These are phyloP conservation scores for Phytopythium vexans DNA, from an alignment of 352 stramenopile species.

Conservation along the genomic window DNA sequence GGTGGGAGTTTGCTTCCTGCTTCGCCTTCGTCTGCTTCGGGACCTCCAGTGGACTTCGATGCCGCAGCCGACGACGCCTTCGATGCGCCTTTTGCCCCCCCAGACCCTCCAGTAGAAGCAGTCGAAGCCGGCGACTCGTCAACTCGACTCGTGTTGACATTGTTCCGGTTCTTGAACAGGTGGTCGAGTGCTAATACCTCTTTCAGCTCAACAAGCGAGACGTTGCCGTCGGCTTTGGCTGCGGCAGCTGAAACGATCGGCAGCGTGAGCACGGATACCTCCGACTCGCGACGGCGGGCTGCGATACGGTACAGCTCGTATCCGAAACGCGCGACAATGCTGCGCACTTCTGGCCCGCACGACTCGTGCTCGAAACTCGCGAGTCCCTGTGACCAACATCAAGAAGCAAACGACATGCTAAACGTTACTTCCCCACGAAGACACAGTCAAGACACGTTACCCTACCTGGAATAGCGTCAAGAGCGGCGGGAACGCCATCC, in stretches of 20 bases:
- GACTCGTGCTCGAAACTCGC: slow-evolving; percentile 1
- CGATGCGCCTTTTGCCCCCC: too few species aligned
- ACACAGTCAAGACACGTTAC: not conserved
- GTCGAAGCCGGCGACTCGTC: too few species aligned
- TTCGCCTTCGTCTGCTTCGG: slow-evolving; percentile 7
- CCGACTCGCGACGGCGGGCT: slow-evolving; percentile 15
- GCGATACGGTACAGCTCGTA: slow-evolving; percentile 64
- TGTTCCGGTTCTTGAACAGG: too few species aligned
- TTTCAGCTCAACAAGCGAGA: too few species aligned
- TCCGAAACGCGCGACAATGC: slow-evolving; percentile 41
- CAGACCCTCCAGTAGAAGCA: too few species aligned
- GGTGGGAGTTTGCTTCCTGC: slow-evolving; percentile 12
- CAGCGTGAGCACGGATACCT: not conserved
- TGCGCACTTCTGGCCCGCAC: slow-evolving; percentile 52
- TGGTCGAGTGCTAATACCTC: too few species aligned
- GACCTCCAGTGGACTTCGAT: not conserved
- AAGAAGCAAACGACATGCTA: slow-evolving; percentile 9
- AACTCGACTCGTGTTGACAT: too few species aligned
- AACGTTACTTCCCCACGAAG: not conserved
- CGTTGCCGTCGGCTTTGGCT: too few species aligned
- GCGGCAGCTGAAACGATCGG: slow-evolving; percentile 7
- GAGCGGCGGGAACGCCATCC: slow-evolving; percentile 44
- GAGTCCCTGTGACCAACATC: slow-evolving; percentile 8
- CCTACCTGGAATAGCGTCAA: slow-evolving; percentile 55
- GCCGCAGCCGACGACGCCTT: not conserved